A percentile compares a stretch with the other conserved stretches of the same genome.
phyloP scores from a whole-genome alignment of 805 yeast species.

The Ogataea thermomethanolica region DNA sequence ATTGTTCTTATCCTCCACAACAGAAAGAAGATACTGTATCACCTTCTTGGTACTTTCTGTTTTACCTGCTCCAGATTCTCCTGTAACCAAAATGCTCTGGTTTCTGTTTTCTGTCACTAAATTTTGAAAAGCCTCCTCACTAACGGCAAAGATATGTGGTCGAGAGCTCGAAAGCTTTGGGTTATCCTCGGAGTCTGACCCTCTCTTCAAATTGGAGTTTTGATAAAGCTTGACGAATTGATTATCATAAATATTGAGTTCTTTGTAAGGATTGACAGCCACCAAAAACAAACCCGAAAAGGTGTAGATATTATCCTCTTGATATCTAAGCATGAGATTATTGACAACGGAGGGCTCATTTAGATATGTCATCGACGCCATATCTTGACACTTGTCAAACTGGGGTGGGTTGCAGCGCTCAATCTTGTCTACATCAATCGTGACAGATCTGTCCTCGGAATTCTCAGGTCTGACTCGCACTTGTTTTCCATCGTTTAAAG shows the following conservation, averaged over 20 bases:
- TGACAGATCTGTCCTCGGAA: constrained; percentile 24
- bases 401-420: constrained; percentile 83
- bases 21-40: constrained; percentile 83
- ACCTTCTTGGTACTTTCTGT: constrained; percentile 96
- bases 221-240: constrained; percentile 52
- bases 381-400: constrained; percentile 87
- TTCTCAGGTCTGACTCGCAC: constrained; percentile 30
- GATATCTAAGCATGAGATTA: constrained; percentile 74
- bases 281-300: constrained; percentile 94
- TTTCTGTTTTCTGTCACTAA: constrained; percentile 64
- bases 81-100: constrained; percentile 94
- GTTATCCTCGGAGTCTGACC: constrained; percentile 21
- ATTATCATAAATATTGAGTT: constrained; percentile 65
- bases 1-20: constrained; percentile 40
- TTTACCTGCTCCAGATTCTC: constrained; percentile 98
- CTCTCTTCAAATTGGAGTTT: constrained; percentile 11
- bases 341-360: constrained; percentile 95
- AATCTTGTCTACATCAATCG: constrained; percentile 40
- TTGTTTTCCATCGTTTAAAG: constrained; percentile 34
- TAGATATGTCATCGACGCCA: constrained; percentile 91
- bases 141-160: constrained; percentile 91
- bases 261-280: constrained; percentile 88
- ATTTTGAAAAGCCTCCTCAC: constrained; percentile 81
- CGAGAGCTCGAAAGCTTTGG: constrained; percentile 27
- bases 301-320: constrained; percentile 79